Evolutionary conservation across 2,329 filamentous ascomycete species (phyloP).

Genomic region (Epicoccum nigrum): DNA sequence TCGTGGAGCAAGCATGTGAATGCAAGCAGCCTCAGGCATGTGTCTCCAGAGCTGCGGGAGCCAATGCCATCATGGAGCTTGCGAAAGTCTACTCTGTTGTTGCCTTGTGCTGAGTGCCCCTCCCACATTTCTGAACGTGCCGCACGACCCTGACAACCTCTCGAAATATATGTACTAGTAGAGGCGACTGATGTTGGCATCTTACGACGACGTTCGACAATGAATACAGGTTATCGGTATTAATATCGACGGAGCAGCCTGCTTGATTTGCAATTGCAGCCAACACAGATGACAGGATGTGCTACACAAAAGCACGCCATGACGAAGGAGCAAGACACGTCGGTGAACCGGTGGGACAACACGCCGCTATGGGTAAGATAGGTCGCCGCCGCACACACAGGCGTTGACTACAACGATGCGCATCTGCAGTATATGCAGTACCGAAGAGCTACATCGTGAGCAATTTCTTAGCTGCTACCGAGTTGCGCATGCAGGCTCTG

Average conservation of each 20-base stretch:
- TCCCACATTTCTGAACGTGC: too few species aligned
- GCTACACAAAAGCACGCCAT: conserved; percentile 4
- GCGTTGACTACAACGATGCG: not conserved
- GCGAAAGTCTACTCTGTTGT: too few species aligned
- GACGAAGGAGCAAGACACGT: conserved; percentile 9
- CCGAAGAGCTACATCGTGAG: too few species aligned
- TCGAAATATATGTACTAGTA: too few species aligned
- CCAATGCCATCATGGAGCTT: too few species aligned
- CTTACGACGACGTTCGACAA: too few species aligned
- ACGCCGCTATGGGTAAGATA: not conserved
- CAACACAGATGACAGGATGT: not conserved
- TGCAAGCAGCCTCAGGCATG: not conserved
- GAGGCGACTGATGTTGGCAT: not conserved
- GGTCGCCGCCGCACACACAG: not conserved
- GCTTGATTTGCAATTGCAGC: not conserved
- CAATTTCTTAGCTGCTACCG: too few species aligned
- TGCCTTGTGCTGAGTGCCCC: too few species aligned
- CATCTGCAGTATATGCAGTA: not conserved
- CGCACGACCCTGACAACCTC: too few species aligned
- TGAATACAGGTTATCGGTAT: too few species aligned
- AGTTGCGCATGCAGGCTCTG: too few species aligned
- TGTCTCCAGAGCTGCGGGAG: not conserved
- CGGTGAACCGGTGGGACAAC: conserved; percentile 16
- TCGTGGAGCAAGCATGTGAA: conserved; percentile 8
- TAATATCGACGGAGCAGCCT: not conserved